Conservation (phyloP, 2,329 filamentous ascomycete species). For the Madurella fahalii region DNA sequence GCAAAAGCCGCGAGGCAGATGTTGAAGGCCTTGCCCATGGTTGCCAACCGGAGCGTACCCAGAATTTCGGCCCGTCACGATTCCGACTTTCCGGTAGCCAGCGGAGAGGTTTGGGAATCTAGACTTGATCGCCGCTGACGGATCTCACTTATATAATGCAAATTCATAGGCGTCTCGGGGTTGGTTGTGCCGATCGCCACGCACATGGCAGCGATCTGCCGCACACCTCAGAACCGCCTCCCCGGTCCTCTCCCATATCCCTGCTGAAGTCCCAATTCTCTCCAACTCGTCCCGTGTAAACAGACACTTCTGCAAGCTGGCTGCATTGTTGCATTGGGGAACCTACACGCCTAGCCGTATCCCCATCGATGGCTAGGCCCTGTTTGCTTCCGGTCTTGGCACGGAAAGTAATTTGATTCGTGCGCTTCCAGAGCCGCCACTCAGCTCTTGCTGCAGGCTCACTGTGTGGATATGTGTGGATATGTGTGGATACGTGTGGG, state of each 20-base stretch:
- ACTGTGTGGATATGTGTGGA: background rate
- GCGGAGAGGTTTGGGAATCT: background rate
- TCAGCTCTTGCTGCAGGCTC: background rate
- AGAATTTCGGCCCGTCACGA: background rate
- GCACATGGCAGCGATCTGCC: background rate
- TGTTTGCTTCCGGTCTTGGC: background rate
- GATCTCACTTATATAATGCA: background rate
- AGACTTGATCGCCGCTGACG: too few relatives aligned
- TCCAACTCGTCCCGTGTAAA: background rate
- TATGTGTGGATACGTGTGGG: background rate
- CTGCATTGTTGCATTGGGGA: background rate
- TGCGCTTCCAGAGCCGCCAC: background rate
- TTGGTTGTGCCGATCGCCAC: background rate
- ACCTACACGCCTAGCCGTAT: background rate
- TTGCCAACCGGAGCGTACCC: background rate
- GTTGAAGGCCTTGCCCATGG: slow-evolving; percentile 39
- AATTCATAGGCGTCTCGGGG: background rate
- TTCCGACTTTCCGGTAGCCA: background rate
- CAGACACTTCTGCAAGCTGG: background rate
- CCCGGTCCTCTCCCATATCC: background rate
- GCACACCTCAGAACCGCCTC: background rate
- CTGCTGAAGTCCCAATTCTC: background rate
- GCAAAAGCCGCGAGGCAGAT: slow-evolving; percentile 38
- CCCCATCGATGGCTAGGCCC: background rate
- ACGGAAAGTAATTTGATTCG: background rate